Evolutionary conservation across 176 grass and related monocot species (phyloP), one percentile per base, ranked within the genome.

Genomic region (Bolboschoenus planiculmis): DNA sequence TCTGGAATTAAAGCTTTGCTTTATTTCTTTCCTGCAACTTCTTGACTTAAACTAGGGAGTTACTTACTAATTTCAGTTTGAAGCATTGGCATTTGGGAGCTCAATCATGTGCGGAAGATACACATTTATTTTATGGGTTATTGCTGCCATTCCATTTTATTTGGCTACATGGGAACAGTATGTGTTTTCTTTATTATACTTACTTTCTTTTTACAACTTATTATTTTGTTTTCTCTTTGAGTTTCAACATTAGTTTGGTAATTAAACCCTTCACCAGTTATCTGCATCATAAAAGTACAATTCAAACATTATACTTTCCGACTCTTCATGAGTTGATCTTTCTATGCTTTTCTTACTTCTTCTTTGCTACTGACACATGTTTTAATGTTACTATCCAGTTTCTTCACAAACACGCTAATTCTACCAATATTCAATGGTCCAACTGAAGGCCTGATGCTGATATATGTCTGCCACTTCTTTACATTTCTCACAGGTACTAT

Each of bases 161-260:
- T 85, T 94, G 16, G 95, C 92, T 81, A 98, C 95, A 24, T 98
- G 95, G 95, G 95, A 98, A 95, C 95, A 98, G 95, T 98, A 89
- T 87, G 92, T 82, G 62, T 9, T 56, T 81, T 80, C 47, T 79
- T 10, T 84, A 56, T 10, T 57, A 78, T 50, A 59, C 44, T 58
- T 85, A 4, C 11, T 63, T 4, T 86, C 24, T 56, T 84, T 63
- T 18, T 50, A 50, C 67, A 5, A 20, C 29, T 20, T 62, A 42
- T 57, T 55, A 84, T 47, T 20, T 43, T 72, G 34, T 10, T 78
- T 27, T 60, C 33, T 62, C 82, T 83, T 78, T 23, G 85, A 36
- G 36, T 78, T 13, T 81, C 21, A 51, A 42, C 56, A 78, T 78
- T 62, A 77, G 1, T 89, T 80, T 42, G 33, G 3, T 43, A 40